A percentile compares a stretch with the other conserved stretches of the same genome.
Evolutionary conservation across 192 early-diverging fungal species (phyloP).

Genomic region (Entomortierella lignicola): DNA sequence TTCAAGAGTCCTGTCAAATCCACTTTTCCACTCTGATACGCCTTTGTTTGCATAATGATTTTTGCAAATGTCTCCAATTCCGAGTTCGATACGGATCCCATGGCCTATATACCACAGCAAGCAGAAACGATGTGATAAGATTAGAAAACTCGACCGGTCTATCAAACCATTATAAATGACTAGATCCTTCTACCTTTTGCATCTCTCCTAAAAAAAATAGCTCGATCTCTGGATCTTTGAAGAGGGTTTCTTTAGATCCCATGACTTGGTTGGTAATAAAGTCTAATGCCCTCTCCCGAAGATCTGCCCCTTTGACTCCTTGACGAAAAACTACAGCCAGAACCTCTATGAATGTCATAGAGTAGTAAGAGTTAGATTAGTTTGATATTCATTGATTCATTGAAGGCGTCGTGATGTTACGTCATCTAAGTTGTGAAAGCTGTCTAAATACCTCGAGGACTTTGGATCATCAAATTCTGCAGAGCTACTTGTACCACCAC

Average conservation of each 20-base stretch:
- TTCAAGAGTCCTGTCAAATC: constrained; percentile 24
- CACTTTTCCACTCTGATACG: constrained; percentile 28
- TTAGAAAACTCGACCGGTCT: not conserved
- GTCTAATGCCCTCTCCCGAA: constrained; percentile 22
- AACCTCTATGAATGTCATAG: constrained; percentile 23
- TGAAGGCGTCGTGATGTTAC: not conserved
- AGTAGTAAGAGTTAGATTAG: not conserved
- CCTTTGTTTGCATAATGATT: constrained; percentile 45
- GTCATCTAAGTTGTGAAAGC: not conserved
- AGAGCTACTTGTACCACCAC: constrained; percentile 34
- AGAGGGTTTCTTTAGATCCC: constrained; percentile 10
- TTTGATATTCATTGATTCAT: not conserved
- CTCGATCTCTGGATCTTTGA: constrained; percentile 41
- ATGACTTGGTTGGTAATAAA: constrained; percentile 48
- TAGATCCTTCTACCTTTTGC: constrained; percentile 20
- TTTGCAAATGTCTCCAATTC: constrained; percentile 41
- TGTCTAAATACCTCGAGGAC: constrained; percentile 21
- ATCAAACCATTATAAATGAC: no score
- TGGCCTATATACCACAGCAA: constrained; percentile 15
- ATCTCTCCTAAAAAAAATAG: constrained; percentile 40
- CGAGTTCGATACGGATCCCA: constrained; percentile 35
- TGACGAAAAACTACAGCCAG: constrained; percentile 42
- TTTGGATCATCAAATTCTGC: constrained; percentile 39
- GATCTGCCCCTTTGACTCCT: constrained; percentile 41
- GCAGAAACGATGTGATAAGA: no score